A percentile compares a stretch with the other conserved stretches of the same genome.
These are phyloP conservation scores for Lophiostoma macrostomum DNA, from an alignment of 495 filamentous ascomycete species.

Conservation along the genomic window DNA sequence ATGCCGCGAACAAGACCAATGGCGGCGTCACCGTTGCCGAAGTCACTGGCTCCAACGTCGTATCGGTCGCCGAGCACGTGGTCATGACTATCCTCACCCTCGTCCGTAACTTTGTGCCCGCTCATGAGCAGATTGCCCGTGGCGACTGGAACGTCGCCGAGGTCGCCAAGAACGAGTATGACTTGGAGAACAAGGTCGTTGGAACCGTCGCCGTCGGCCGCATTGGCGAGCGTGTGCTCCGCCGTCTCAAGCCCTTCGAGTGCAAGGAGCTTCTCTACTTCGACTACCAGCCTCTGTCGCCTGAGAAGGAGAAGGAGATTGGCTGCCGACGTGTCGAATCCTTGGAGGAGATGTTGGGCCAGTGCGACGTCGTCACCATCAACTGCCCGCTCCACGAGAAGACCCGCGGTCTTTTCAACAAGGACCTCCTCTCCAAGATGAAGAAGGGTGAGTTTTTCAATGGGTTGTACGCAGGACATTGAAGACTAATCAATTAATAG, in stretches of 20 bases:
- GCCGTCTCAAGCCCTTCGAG: conserved; percentile 92
- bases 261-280: conserved; percentile 99
- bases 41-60: conserved; percentile 71
- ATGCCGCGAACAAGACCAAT: conserved; percentile 97
- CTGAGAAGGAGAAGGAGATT: conserved; percentile 93
- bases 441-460: conserved; percentile 78
- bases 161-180: conserved; percentile 95
- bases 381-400: conserved; percentile 99
- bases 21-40: conserved; percentile 96
- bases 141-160: conserved; percentile 96
- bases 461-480: background rate
- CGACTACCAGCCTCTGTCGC: conserved; percentile 90
- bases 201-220: conserved; percentile 96
- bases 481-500: conserved; percentile 40
- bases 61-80: conserved; percentile 61
- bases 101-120: conserved; percentile 97
- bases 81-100: conserved; percentile 97
- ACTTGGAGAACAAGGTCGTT: conserved; percentile 95
- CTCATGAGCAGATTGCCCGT: conserved; percentile 84
- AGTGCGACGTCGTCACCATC: conserved; percentile 98
- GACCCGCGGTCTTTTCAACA: conserved; percentile 94
- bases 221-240: conserved; percentile 96
- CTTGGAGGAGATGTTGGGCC: conserved; percentile 90
- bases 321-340: conserved; percentile 82
- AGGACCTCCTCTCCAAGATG: conserved; percentile 99